Conservation (phyloP, 768 basidiomycete genomes). For the Kwoniella shandongensis region DNA sequence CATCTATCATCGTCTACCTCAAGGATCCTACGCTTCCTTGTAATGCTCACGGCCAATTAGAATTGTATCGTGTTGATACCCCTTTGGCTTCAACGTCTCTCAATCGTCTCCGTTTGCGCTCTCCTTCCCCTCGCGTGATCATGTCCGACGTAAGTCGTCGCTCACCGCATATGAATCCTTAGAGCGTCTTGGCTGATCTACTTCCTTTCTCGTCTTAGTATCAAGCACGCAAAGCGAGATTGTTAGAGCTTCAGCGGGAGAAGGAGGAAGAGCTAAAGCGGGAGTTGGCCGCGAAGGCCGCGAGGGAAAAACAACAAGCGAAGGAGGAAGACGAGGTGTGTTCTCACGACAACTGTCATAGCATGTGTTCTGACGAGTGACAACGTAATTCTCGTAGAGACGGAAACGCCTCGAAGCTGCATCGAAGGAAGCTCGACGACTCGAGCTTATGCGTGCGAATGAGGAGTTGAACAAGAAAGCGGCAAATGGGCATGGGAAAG, state of each 20-base stretch:
- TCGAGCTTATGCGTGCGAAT: constrained; percentile 37
- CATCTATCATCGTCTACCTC: no score
- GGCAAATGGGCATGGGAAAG: neutral
- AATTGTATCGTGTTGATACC: no score
- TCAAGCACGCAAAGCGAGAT: constrained; percentile 34
- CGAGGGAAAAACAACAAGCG: constrained; percentile 33
- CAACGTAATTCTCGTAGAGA: constrained; percentile 2
- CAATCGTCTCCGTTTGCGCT: neutral
- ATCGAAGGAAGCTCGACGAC: constrained; percentile 33
- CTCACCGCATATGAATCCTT: no score
- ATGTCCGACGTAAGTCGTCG: constrained; percentile 19
- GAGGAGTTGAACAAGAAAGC: constrained; percentile 26
- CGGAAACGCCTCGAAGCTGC: constrained; percentile 36
- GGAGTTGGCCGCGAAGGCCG: constrained; percentile 35
- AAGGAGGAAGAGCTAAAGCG: constrained; percentile 36
- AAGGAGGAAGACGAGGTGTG: constrained; percentile 42
- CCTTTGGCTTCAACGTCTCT: neutral
- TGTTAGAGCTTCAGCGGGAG: constrained; percentile 32
- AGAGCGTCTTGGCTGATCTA: neutral
- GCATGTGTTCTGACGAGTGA: neutral
- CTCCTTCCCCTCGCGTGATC: neutral
- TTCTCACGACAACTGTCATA: neutral
- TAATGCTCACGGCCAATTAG: no score
- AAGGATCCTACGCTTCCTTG: no score
- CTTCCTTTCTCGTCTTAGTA: constrained; percentile 21